phyloP scores from a whole-genome alignment of 2,329 filamentous ascomycete genomes.

The Aspergillus tamarii region DNA sequence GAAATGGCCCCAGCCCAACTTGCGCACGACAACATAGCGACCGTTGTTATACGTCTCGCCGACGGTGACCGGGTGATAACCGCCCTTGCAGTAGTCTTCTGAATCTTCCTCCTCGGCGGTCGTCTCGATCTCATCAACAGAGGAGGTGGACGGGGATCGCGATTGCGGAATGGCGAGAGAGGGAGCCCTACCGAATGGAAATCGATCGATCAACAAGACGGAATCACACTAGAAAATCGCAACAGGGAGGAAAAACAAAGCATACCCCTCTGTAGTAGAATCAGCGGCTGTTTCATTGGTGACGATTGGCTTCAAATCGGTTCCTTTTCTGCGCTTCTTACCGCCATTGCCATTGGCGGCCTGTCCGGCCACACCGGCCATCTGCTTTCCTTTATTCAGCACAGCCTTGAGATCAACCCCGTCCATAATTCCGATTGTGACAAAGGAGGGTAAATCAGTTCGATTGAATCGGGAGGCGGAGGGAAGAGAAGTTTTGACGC shows the following conservation, averaged over 20 bases:
- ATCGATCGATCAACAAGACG: slow-evolving; percentile 7
- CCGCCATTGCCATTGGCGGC: slow-evolving; percentile 59
- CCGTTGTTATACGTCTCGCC: slow-evolving; percentile 98
- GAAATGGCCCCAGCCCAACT: slow-evolving; percentile 97
- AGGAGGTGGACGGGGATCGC: slow-evolving; percentile 76
- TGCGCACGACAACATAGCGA: slow-evolving; percentile 93
- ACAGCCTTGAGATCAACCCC: slow-evolving; percentile 66
- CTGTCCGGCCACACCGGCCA: slow-evolving; percentile 53
- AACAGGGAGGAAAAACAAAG: slow-evolving; percentile 14
- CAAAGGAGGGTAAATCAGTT: neutral
- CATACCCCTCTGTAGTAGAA: slow-evolving; percentile 47
- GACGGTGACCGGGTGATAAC: slow-evolving; percentile 92
- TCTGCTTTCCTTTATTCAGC: slow-evolving; percentile 68
- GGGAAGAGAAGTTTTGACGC: neutral
- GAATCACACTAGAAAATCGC: slow-evolving; percentile 8
- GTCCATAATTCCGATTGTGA: slow-evolving; percentile 56
- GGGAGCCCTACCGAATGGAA: slow-evolving; percentile 22
- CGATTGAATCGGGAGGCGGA: slow-evolving; percentile 15
- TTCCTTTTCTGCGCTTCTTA: slow-evolving; percentile 68
- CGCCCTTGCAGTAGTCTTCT: slow-evolving; percentile 98
- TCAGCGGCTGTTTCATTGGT: slow-evolving; percentile 60
- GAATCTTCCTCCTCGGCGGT: slow-evolving; percentile 98
- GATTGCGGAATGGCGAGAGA: slow-evolving; percentile 60
- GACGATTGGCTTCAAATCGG: slow-evolving; percentile 68
- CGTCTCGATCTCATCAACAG: slow-evolving; percentile 84